phyloP scores from a whole-genome alignment of 768 basidiomycete genomes.

The Pleurotus salmoneostramineus region DNA sequence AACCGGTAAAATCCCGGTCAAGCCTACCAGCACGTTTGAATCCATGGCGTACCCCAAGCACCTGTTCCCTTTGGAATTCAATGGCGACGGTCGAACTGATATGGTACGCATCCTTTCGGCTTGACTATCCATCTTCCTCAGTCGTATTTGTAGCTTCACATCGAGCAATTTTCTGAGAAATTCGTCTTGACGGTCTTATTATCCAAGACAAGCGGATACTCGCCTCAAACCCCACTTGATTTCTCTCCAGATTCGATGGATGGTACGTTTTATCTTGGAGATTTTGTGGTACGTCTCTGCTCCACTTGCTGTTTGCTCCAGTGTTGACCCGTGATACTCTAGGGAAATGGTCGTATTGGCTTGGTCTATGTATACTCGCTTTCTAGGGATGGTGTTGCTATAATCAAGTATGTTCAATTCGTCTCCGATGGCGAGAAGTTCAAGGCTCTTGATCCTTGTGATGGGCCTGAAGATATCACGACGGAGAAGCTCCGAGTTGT shows the following conservation, averaged over 20 bases:
- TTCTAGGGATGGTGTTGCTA: not conserved
- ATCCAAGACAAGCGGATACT: not conserved
- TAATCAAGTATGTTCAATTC: not conserved
- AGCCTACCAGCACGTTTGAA: not conserved
- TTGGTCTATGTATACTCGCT: not conserved
- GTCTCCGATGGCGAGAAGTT: not conserved
- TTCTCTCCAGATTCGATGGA: constrained; percentile 6
- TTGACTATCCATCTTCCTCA: no score
- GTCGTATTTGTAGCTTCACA: no score
- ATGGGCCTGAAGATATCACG: not conserved
- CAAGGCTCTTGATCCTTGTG: not conserved
- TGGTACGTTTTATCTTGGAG: not conserved
- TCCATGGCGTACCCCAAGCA: not conserved
- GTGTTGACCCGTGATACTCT: no score
- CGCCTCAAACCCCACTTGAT: not conserved
- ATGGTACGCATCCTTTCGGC: not conserved
- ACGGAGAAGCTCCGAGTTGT: not conserved
- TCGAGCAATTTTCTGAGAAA: no score
- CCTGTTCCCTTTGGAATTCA: not conserved
- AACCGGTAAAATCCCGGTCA: not conserved
- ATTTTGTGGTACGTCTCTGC: not conserved
- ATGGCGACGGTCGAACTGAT: not conserved
- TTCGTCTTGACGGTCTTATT: not conserved
- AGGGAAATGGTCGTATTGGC: not conserved
- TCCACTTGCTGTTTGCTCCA: not conserved